phyloP scores from a whole-genome alignment of 2,329 filamentous ascomycete genomes.

The Colletotrichum godetiae region DNA sequence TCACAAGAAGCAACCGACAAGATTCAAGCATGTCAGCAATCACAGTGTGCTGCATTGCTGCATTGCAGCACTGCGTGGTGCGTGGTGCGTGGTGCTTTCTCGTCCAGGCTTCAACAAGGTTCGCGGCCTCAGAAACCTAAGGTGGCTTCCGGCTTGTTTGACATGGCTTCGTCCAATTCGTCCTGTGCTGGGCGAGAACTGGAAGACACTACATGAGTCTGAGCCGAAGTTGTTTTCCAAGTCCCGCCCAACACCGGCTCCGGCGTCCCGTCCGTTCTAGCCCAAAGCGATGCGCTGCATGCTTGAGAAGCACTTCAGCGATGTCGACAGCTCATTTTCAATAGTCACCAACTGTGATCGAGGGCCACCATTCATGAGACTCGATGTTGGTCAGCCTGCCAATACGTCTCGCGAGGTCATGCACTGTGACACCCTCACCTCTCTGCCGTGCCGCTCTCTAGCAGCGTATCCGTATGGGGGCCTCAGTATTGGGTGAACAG shows the following conservation, averaged over 20 bases:
- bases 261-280: background rate
- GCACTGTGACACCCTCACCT: too few relatives aligned
- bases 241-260: background rate
- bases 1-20: background rate
- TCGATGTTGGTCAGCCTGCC: background rate
- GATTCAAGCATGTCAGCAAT: background rate
- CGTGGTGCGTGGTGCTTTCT: background rate
- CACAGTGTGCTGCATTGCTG: conserved; percentile 1
- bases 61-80: conserved; percentile 5
- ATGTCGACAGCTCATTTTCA: background rate
- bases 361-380: background rate
- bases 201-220: background rate
- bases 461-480: too few relatives aligned
- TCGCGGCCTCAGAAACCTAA: conserved; percentile 24
- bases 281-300: background rate
- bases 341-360: background rate
- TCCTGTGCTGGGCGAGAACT: background rate
- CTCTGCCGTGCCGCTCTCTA: too few relatives aligned
- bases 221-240: background rate
- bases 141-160: conserved; percentile 19
- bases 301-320: background rate
- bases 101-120: background rate
- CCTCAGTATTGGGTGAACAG: too few relatives aligned
- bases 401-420: too few relatives aligned
- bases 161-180: background rate